Conservation (phyloP, 2,329 filamentous ascomycete species). For the Microsporum ferrugineum region DNA sequence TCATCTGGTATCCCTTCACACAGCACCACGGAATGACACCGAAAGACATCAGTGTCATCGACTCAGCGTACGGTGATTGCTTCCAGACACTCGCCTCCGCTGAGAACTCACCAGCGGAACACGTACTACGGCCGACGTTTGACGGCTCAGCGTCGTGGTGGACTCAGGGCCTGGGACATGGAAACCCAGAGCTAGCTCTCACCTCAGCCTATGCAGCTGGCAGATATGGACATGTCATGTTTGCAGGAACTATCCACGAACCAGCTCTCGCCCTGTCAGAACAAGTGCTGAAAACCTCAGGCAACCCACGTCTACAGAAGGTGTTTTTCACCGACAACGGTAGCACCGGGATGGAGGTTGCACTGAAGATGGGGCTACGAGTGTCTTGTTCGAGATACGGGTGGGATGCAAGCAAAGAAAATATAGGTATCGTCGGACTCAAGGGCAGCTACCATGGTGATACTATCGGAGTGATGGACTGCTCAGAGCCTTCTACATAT, state of each 20-base stretch:
- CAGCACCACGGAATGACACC: slow-evolving; percentile 57
- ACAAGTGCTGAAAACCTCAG: slow-evolving; percentile 46
- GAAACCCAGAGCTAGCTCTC: slow-evolving; percentile 58
- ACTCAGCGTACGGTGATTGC: slow-evolving; percentile 67
- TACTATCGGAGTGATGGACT: slow-evolving; percentile 81
- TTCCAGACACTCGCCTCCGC: slow-evolving; percentile 52
- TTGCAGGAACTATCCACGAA: slow-evolving; percentile 66
- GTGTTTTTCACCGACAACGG: slow-evolving; percentile 80
- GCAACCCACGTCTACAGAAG: slow-evolving; percentile 54
- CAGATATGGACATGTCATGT: slow-evolving; percentile 81
- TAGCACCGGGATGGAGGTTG: slow-evolving; percentile 73
- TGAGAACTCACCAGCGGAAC: slow-evolving; percentile 7
- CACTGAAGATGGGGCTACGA: slow-evolving; percentile 71
- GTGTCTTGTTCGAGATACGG: slow-evolving; percentile 56
- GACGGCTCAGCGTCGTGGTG: slow-evolving; percentile 85
- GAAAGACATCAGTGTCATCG: slow-evolving; percentile 59
- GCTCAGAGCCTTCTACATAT: slow-evolving; percentile 61
- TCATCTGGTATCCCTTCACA: slow-evolving; percentile 81
- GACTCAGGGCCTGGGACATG: slow-evolving; percentile 79
- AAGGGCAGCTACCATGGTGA: slow-evolving; percentile 79
- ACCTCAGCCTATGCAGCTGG: slow-evolving; percentile 72
- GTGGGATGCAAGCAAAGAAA: slow-evolving; percentile 47
- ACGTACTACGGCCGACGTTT: slow-evolving; percentile 53
- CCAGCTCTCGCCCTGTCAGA: slow-evolving; percentile 62
- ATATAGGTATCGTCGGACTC: slow-evolving; percentile 59